Base-by-base conservation (phyloP, 192 early-diverging fungal species). In the Diversispora epigaea region DNA sequence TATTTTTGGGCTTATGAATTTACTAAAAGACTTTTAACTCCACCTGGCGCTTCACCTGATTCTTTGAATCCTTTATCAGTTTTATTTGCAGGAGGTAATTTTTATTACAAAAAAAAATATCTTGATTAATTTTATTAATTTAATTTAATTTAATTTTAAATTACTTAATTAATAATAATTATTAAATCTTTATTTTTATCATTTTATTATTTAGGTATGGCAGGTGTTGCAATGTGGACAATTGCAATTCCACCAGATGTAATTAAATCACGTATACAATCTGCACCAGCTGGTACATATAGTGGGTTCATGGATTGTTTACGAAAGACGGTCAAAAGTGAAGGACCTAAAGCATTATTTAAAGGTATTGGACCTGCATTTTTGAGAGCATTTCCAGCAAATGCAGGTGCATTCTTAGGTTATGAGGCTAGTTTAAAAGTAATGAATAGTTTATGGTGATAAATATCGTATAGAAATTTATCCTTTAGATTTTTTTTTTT, bases 151-250 rank as follows among this genome's bases (percentile, higher is more conserved):
- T 60, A 17, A 22, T 63, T 63, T 63, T 43, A 4, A 41, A 40
- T n/a, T 41, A 64, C 15, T 8, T 43, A 11, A 43, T 43, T 50
- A 56, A 44, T 50, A 52, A 62, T 54, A 14, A 57, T 19, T 71
- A 54, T 17, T 71, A 6, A 22, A 15, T 7, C 60, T 17, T 12
- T 41, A 19, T 49, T 50, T 50, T 40, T 25, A 4, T 71, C 4
- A n/a, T 40, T 32, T 12, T 22, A 50, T 19, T 67, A 47, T 49
- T 52, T 54, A 90, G 88, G 89, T 80, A 93, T 97, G 85, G 95
- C 97, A 73, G 96, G 96, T 83, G 94, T 99, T 79, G 93, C 94
- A 75, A 99, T 96, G 94, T 99, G 97, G 97, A 86, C 89, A 62
- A 93, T 95, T 83, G 93, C 93, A 45, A 95, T 94, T 80, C 94